Evolutionary conservation across 352 stramenopile genomes (phyloP), one percentile per base, ranked within the genome.

Genomic region (Globisporangium barbulae): DNA sequence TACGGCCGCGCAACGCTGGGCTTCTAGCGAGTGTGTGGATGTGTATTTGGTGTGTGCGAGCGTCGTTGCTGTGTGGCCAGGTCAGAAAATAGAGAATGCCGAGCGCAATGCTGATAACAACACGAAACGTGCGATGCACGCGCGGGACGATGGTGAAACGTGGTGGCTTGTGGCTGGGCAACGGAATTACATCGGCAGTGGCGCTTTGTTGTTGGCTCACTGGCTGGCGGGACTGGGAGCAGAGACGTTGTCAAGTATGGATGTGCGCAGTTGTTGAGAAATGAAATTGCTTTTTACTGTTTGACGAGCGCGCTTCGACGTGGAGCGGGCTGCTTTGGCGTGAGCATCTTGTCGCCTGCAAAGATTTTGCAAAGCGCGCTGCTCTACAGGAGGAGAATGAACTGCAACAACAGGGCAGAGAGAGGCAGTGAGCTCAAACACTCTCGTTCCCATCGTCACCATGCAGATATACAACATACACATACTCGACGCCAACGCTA

Each of bases 1-100:
- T 94, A 94, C 76, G 85, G 85, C 33, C 85, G 85, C 65, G 85
- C 85, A 61, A 94, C 85, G 31, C 67, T 94, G 44, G 85, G 85
- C 35, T 94, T 94, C 65, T 94, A 88, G 63, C 64, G 1, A 8
- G 5, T 17, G 52, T 58, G 52, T 42, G 31, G 28, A 22, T 53
- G 10, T 58, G 52, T 31, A 22, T 45, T 57, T 28, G 33, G 35
- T 57, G 30, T 30, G 31, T 62, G 31, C 35, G 12, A 22, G 30
- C 57, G 44, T 41, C 37, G 22, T 50, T 6, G 21, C 13, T 12
- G 15, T n/a, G 31, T 17, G 17, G 7, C 31, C 31, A 58, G 10
- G 31, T 58, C 31, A 45, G 35, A 31, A 58, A 42, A 52, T 64
- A 64, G 59, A 64, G 48, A 56, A 41, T 44, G 52, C 37, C 15